Conservation (phyloP, 2,329 filamentous ascomycete genomes). For the Escovopsis sp. region DNA sequence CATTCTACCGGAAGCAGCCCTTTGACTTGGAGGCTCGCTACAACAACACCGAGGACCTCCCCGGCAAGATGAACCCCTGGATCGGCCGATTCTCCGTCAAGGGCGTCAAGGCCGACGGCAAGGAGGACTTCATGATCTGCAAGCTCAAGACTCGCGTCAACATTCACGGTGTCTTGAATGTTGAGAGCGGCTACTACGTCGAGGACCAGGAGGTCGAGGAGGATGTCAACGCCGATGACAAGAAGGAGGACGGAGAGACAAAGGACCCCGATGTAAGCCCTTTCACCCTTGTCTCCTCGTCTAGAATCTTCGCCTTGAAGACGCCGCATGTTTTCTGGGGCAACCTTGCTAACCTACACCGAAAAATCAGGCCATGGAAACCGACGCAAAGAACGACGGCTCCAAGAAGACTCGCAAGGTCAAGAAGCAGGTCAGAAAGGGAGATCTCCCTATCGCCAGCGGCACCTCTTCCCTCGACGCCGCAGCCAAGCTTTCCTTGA, state of each 20-base stretch:
- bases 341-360: constrained; percentile 12
- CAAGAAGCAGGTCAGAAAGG: constrained; percentile 98
- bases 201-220: constrained; percentile 97
- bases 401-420: constrained; percentile 89
- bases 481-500: constrained; percentile 46
- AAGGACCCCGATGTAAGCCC: constrained; percentile 59
- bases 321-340: not conserved
- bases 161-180: constrained; percentile 88
- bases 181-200: constrained; percentile 94
- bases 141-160: constrained; percentile 97
- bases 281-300: not conserved
- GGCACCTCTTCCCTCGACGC: constrained; percentile 70
- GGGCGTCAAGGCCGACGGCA: constrained; percentile 82
- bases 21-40: constrained; percentile 96
- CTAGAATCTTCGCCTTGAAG: too few species aligned
- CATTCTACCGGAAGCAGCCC: constrained; percentile 95
- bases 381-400: constrained; percentile 53
- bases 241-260: constrained; percentile 49
- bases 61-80: constrained; percentile 84
- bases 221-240: constrained; percentile 64
- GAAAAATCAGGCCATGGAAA: constrained; percentile 60
- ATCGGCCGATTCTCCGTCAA: constrained; percentile 97
- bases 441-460: constrained; percentile 75
- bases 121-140: constrained; percentile 99
- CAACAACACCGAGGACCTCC: constrained; percentile 69